phyloP scores from a whole-genome alignment of 495 filamentous ascomycete species.

The Poronia punctata region DNA sequence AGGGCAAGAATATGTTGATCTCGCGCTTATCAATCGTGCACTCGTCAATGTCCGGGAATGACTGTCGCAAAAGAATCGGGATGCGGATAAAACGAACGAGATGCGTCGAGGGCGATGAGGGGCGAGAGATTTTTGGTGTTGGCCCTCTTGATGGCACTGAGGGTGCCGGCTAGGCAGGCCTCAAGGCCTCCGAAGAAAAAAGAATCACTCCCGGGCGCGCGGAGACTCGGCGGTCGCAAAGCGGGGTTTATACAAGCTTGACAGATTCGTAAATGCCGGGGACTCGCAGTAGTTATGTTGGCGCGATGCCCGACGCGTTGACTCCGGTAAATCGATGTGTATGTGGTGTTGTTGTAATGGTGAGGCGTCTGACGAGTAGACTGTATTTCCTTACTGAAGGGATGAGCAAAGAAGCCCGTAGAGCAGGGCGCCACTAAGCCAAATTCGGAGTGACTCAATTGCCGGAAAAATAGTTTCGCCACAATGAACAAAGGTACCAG shows the following conservation, averaged over 20 bases:
- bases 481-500: constrained; percentile 12
- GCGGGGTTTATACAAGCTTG: neutral
- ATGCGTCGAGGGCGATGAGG: constrained; percentile 5
- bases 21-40: constrained; percentile 1
- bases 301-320: constrained; percentile 13
- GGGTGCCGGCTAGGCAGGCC: constrained; percentile 12
- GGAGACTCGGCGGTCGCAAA: constrained; percentile 7
- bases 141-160: constrained; percentile 2
- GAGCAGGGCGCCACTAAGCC: constrained; percentile 15
- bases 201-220: constrained; percentile 24
- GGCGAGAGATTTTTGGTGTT: neutral
- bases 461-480: constrained; percentile 22
- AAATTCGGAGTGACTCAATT: constrained; percentile 7
- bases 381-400: constrained; percentile 4
- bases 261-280: constrained; percentile 5
- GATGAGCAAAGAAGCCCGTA: constrained; percentile 10
- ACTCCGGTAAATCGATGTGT: constrained; percentile 7
- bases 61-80: constrained; percentile 5
- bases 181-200: constrained; percentile 18
- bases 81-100: constrained; percentile 1
- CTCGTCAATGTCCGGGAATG: neutral
- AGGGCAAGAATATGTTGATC: neutral
- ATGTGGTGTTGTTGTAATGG: constrained; percentile 11
- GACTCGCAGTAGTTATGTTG: constrained; percentile 1
- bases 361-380: constrained; percentile 12